A percentile compares a stretch with the other conserved stretches of the same genome.
Evolutionary conservation across 129 eudicot genomes (phyloP).

Genomic region (Flaveria brownii): DNA sequence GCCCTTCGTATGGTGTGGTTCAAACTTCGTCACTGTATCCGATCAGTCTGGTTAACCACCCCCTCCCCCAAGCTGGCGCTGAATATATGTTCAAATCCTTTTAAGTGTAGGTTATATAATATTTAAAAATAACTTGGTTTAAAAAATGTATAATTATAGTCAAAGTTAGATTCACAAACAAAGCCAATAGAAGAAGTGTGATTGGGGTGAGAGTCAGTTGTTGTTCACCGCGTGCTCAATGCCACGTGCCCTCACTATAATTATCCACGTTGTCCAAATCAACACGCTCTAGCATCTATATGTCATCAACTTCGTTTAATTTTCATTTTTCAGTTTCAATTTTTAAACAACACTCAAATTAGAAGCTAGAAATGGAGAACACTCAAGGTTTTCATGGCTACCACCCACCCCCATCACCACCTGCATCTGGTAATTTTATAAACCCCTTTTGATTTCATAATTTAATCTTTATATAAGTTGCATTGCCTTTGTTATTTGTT

Average conservation of each 20-base stretch:
- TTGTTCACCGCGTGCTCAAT: slow-evolving; percentile 30
- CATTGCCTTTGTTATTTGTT: background rate
- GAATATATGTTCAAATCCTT: too few relatives aligned
- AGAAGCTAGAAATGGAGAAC: slow-evolving; percentile 38
- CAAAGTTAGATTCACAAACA: background rate
- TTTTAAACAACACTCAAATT: slow-evolving; percentile 7
- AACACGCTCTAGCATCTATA: slow-evolving; percentile 22
- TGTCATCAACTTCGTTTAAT: slow-evolving; percentile 26
- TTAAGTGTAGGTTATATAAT: too few relatives aligned
- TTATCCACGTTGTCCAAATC: slow-evolving; percentile 30
- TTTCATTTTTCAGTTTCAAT: background rate
- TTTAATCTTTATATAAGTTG: background rate
- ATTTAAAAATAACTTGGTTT: background rate
- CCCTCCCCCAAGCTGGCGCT: too few relatives aligned
- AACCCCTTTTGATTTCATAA: background rate
- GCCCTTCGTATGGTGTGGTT: too few relatives aligned
- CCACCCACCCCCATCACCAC: slow-evolving; percentile 34
- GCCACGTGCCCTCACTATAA: slow-evolving; percentile 26
- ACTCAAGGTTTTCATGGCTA: slow-evolving; percentile 66
- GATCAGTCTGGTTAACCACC: too few relatives aligned
- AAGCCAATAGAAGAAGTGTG: slow-evolving; percentile 12
- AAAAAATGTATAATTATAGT: background rate
- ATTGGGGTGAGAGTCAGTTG: slow-evolving; percentile 21
- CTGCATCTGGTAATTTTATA: slow-evolving; percentile 31
- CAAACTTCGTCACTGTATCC: too few relatives aligned